Evolutionary conservation across 768 basidiomycete genomes (phyloP).

Genomic region (Lactarius sp.): DNA sequence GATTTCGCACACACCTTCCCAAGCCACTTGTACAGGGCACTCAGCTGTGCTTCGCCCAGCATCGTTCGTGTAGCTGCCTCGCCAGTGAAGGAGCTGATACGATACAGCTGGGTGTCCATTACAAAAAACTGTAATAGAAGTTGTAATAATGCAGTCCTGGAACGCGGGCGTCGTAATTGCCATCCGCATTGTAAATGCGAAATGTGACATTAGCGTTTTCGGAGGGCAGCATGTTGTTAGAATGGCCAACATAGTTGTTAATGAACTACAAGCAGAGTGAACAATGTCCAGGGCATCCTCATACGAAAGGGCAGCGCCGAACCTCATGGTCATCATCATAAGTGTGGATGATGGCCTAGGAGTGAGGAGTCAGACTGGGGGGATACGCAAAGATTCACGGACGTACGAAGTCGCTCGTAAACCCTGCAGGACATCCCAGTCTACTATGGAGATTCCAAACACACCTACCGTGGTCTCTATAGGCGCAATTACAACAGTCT

Average conservation of each 20-base stretch:
- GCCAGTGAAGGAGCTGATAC: too few relatives aligned
- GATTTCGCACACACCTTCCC: too few relatives aligned
- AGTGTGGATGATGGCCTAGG: slow-evolving; percentile 56
- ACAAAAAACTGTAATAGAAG: too few relatives aligned
- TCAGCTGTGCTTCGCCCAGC: too few relatives aligned
- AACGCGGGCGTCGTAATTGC: slow-evolving; percentile 52
- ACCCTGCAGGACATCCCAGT: slow-evolving; percentile 62
- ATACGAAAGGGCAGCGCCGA: neutral
- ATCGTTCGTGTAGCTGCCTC: too few relatives aligned
- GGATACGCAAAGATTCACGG: neutral
- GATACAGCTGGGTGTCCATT: too few relatives aligned
- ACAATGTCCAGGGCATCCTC: neutral
- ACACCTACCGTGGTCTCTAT: slow-evolving; percentile 62
- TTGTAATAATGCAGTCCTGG: slow-evolving; percentile 50
- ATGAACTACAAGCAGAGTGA: slow-evolving; percentile 40
- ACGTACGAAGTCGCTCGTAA: slow-evolving; percentile 66
- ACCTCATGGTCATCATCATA: slow-evolving; percentile 70
- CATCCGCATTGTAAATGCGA: slow-evolving; percentile 55
- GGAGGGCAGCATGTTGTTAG: slow-evolving; percentile 52
- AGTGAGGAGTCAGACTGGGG: neutral
- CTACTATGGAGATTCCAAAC: slow-evolving; percentile 52
- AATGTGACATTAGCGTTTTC: slow-evolving; percentile 57
- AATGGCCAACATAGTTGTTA: slow-evolving; percentile 59
- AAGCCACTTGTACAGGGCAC: too few relatives aligned
- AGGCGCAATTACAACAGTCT: slow-evolving; percentile 59